A percentile compares a stretch with the other conserved stretches of the same genome.
phyloP scores from a whole-genome alignment of 768 basidiomycete species.

The Suillus fuscotomentosus region DNA sequence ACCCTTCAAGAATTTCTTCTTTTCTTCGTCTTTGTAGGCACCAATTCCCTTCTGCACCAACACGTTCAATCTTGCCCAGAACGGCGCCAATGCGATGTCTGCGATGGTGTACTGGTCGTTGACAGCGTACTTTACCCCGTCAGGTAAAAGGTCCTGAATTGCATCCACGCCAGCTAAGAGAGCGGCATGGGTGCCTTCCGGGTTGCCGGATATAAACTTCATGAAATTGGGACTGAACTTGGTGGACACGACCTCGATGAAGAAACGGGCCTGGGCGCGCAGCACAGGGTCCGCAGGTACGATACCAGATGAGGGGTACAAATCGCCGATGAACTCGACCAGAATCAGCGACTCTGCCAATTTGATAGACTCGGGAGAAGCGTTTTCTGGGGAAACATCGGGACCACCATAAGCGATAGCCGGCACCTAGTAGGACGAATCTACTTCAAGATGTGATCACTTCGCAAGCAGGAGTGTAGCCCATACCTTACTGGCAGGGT shows the following conservation, averaged over 20 bases:
- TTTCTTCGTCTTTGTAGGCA: conserved; percentile 46
- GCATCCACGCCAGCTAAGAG: conserved; percentile 44
- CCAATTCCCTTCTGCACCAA: conserved; percentile 51
- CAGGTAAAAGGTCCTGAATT: conserved; percentile 51
- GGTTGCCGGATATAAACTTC: background rate
- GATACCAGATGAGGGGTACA: conserved; percentile 46
- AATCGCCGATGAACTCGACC: conserved; percentile 65
- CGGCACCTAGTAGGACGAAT: conserved; percentile 42
- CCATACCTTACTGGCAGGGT: conserved; percentile 62
- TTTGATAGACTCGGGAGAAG: conserved; percentile 60
- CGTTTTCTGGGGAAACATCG: conserved; percentile 48
- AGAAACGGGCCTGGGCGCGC: conserved; percentile 61
- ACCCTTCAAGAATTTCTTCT: conserved; percentile 40
- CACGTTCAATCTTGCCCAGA: conserved; percentile 53
- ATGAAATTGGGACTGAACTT: conserved; percentile 36
- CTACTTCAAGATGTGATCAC: background rate
- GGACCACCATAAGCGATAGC: conserved; percentile 65
- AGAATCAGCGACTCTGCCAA: conserved; percentile 65
- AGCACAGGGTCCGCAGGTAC: conserved; percentile 55
- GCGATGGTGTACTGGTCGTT: conserved; percentile 45
- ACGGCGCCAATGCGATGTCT: conserved; percentile 59
- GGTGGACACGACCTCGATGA: conserved; percentile 53
- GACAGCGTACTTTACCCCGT: conserved; percentile 36
- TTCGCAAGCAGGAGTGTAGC: background rate
- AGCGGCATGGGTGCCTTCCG: background rate